Evolutionary conservation across 306 rosid genomes (phyloP).

Genomic region (Bauhinia variegata): DNA sequence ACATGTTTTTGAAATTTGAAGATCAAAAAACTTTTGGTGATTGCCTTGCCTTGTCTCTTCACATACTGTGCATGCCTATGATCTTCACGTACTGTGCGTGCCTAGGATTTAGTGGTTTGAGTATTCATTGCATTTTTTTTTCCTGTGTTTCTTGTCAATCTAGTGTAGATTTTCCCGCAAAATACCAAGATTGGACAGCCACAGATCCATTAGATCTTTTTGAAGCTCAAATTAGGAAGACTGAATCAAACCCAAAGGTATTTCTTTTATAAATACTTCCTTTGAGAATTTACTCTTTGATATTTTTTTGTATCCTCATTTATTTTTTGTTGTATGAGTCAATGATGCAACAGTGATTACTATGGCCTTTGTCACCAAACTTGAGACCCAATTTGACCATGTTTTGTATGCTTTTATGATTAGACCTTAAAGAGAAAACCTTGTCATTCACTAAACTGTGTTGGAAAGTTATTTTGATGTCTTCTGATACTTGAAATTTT

Average conservation of each 20-base stretch:
- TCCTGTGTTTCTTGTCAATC: conserved; percentile 48
- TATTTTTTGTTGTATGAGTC: conserved; percentile 14
- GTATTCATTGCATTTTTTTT: conserved; percentile 36
- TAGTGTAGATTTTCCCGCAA: conserved; percentile 91
- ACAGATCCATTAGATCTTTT: conserved; percentile 90
- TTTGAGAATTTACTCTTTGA: conserved; percentile 19
- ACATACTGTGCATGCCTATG: conserved; percentile 20
- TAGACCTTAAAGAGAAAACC: conserved; percentile 3
- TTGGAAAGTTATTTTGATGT: too few species aligned
- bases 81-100: conserved; percentile 17
- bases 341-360: conserved; percentile 12
- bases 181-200: conserved; percentile 78
- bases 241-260: conserved; percentile 93
- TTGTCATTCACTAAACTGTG: not conserved
- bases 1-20: not conserved
- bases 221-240: conserved; percentile 71
- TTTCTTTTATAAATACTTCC: conserved; percentile 23
- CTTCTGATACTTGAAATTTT: too few species aligned
- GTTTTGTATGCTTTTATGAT: conserved; percentile 14
- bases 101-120: conserved; percentile 32
- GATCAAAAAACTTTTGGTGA: conserved; percentile 17
- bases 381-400: conserved; percentile 6
- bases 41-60: conserved; percentile 20
- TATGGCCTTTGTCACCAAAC: conserved; percentile 21
- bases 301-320: conserved; percentile 20